Conservation (phyloP, 73 alveolate species). For the Tetrahymena malaccensis region DNA sequence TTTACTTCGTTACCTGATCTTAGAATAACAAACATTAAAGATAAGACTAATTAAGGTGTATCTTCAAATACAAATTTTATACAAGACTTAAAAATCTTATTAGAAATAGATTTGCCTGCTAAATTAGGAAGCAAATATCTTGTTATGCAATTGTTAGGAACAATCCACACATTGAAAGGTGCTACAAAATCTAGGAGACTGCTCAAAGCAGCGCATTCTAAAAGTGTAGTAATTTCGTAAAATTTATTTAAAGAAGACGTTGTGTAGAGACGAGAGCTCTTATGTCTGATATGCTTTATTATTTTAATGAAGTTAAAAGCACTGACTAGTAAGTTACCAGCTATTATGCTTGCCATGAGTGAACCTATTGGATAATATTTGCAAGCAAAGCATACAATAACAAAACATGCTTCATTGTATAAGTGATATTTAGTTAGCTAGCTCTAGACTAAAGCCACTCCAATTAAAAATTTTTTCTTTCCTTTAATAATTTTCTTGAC, state of each 20-base stretch:
- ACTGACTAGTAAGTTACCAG: neutral
- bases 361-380: neutral
- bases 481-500: neutral
- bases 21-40: neutral
- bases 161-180: slow-evolving; percentile 25
- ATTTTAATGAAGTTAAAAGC: neutral
- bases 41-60: neutral
- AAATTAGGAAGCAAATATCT: slow-evolving; percentile 28
- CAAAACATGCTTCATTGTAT: slow-evolving; percentile 24
- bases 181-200: slow-evolving; percentile 11
- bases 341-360: neutral
- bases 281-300: neutral
- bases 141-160: slow-evolving; percentile 12
- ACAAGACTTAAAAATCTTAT: neutral
- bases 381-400: slow-evolving; percentile 10
- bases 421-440: slow-evolving; percentile 7
- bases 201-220: slow-evolving; percentile 13
- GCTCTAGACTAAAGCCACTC: neutral
- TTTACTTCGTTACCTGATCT: neutral
- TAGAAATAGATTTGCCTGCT: slow-evolving; percentile 32
- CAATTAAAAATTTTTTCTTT: neutral
- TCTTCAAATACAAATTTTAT: neutral
- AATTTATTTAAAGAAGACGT: neutral
- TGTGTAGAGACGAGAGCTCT: neutral
- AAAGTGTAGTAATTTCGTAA: neutral